These are phyloP conservation scores for Paecilomyces sp. DNA, from an alignment of 2,329 filamentous ascomycete species.

Conservation along the genomic window DNA sequence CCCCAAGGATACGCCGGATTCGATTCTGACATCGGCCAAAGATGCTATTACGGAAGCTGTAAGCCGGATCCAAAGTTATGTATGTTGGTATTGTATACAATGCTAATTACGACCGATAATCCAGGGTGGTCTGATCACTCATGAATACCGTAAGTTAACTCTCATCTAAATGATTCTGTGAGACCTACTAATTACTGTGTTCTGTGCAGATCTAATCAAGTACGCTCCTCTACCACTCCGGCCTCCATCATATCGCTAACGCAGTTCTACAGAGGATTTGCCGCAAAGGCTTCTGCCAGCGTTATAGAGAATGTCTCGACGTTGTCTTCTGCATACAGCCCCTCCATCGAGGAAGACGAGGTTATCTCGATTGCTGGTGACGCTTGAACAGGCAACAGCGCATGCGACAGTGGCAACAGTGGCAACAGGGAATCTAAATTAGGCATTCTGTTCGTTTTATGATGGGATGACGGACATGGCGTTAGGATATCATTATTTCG, in stretches of 20 bases:
- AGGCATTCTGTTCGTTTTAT: background rate
- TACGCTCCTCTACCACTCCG: slow-evolving; percentile 13
- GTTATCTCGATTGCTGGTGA: slow-evolving; percentile 47
- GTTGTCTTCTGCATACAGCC: slow-evolving; percentile 54
- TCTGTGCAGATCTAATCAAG: slow-evolving; percentile 34
- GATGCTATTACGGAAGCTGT: slow-evolving; percentile 60
- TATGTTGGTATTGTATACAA: background rate
- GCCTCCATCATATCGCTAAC: slow-evolving; percentile 4
- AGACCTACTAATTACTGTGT: background rate
- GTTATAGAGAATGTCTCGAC: slow-evolving; percentile 61
- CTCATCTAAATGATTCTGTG: background rate
- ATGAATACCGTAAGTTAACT: slow-evolving; percentile 64
- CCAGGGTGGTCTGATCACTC: slow-evolving; percentile 66
- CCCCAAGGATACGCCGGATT: slow-evolving; percentile 59
- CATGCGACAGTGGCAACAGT: background rate
- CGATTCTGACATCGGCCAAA: slow-evolving; percentile 64
- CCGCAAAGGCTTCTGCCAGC: slow-evolving; percentile 63
- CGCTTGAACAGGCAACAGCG: background rate
- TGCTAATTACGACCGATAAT: background rate
- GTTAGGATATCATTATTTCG: background rate
- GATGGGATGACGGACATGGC: background rate
- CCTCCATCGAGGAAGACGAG: slow-evolving; percentile 70
- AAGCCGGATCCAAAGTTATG: slow-evolving; percentile 14
- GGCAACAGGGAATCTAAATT: background rate
- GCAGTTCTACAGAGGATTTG: slow-evolving; percentile 58